Percentiles rank a stretch among this genome's conserved stretches.
phyloP scores from a whole-genome alignment of 495 filamentous ascomycete species.

The Aspergillus olivimuriae region DNA sequence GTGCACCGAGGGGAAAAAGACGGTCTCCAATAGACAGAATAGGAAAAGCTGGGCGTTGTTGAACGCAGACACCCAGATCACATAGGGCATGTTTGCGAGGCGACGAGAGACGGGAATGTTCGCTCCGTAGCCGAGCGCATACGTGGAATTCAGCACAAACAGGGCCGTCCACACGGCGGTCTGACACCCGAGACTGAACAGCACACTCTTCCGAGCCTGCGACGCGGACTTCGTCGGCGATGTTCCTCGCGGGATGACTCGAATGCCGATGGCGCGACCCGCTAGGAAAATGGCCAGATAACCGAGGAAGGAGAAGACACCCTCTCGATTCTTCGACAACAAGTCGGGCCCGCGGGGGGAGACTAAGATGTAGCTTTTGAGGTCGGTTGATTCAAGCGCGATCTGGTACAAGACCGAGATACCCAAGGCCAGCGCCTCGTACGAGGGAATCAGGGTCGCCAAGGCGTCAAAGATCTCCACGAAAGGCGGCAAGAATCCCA shows the following conservation, averaged over 20 bases:
- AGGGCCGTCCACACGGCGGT: constrained; percentile 58
- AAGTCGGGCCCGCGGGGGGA: constrained; percentile 66
- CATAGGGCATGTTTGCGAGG: constrained; percentile 88
- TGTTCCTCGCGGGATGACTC: constrained; percentile 60
- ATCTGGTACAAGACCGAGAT: constrained; percentile 64
- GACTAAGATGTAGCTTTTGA: constrained; percentile 81
- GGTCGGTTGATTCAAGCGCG: constrained; percentile 63
- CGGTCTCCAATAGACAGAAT: constrained; percentile 68
- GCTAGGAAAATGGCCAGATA: constrained; percentile 94
- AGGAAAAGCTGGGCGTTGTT: constrained; percentile 73
- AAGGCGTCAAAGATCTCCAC: constrained; percentile 75
- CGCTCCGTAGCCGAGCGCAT: constrained; percentile 57
- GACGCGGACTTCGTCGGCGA: constrained; percentile 29
- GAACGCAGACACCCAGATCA: constrained; percentile 85
- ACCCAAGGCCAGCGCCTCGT: constrained; percentile 61
- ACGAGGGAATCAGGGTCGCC: constrained; percentile 56
- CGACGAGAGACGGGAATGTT: constrained; percentile 72
- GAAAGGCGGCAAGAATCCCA: constrained; percentile 83
- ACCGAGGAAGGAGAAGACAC: constrained; percentile 85
- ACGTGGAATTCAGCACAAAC: constrained; percentile 60
- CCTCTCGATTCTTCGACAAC: constrained; percentile 86
- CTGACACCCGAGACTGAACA: constrained; percentile 55
- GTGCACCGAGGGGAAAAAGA: constrained; percentile 69
- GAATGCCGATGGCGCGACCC: constrained; percentile 75
- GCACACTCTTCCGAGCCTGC: constrained; percentile 44